Evolutionary conservation across 495 filamentous ascomycete genomes (phyloP).

Genomic region (Podospora sp.): DNA sequence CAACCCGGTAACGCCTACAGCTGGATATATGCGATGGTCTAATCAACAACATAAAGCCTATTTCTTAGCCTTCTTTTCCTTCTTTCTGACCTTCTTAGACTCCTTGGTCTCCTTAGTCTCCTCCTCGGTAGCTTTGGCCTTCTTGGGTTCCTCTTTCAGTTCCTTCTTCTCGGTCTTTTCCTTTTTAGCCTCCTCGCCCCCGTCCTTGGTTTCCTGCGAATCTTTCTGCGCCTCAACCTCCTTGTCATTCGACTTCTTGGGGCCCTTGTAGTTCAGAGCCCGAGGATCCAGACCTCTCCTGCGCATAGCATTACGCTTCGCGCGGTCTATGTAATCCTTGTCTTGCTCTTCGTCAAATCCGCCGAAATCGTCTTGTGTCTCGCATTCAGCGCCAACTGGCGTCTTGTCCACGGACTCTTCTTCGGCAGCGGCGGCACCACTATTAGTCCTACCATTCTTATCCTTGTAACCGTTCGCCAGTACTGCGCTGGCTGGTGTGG

Average conservation of each 20-base stretch:
- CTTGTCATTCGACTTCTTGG: constrained; percentile 27
- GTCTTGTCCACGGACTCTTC: constrained; percentile 53
- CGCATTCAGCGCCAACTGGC: constrained; percentile 50
- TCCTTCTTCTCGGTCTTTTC: constrained; percentile 8
- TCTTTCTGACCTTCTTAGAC: constrained; percentile 18
- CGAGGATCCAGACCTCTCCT: constrained; percentile 57
- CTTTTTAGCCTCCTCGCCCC: constrained; percentile 11
- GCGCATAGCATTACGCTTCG: constrained; percentile 62
- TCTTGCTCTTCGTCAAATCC: constrained; percentile 88
- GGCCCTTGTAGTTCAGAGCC: constrained; percentile 37
- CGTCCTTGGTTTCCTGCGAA: constrained; percentile 32
- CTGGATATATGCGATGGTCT: constrained; percentile 4
- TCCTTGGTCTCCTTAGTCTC: constrained; percentile 18
- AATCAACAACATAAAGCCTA: constrained; percentile 18
- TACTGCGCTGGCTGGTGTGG: constrained; percentile 62
- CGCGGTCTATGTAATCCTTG: constrained; percentile 74
- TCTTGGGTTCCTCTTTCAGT: constrained; percentile 15
- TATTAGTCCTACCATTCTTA: constrained; percentile 31
- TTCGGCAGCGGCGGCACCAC: constrained; percentile 24
- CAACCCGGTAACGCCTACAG: not conserved
- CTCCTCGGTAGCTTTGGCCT: constrained; percentile 6
- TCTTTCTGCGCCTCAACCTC: constrained; percentile 25
- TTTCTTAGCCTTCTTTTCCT: constrained; percentile 20
- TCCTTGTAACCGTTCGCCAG: constrained; percentile 42
- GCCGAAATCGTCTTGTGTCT: constrained; percentile 67